Percentiles rank a stretch among this genome's conserved stretches.
These are phyloP conservation scores for Simplicillium sp. DNA, from an alignment of 2,329 filamentous ascomycete genomes.

Conservation along the genomic window DNA sequence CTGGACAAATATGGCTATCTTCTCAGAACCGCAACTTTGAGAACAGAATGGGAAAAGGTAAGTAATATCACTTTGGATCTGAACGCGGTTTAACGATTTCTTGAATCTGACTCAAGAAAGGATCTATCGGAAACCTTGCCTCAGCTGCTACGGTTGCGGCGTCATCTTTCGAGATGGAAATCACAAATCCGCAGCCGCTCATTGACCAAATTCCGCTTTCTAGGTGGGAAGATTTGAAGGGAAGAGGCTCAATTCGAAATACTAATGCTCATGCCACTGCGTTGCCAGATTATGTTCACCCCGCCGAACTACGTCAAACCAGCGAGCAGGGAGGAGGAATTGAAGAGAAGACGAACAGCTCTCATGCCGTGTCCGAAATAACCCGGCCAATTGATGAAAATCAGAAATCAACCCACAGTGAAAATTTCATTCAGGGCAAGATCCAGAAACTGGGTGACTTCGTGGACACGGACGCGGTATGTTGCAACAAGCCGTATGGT, in stretches of 20 bases:
- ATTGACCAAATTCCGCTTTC: neutral
- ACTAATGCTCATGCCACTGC: neutral
- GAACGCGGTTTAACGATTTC: no score
- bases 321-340: neutral
- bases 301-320: neutral
- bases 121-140: constrained; percentile 28
- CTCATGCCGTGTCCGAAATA: no score
- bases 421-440: constrained; percentile 17
- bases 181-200: constrained; percentile 21
- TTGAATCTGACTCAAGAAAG: neutral
- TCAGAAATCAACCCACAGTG: no score
- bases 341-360: neutral
- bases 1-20: constrained; percentile 30
- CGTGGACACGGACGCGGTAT: constrained; percentile 31
- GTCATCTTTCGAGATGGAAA: constrained; percentile 32
- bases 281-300: neutral
- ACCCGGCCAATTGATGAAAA: no score
- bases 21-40: constrained; percentile 34
- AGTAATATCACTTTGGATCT: no score
- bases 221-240: no score
- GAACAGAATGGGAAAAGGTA: constrained; percentile 27
- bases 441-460: constrained; percentile 31
- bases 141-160: constrained; percentile 37
- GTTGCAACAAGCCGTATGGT: constrained; percentile 2
- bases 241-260: neutral